phyloP scores from a whole-genome alignment of 768 basidiomycete species.

The Serendipita vermifera region DNA sequence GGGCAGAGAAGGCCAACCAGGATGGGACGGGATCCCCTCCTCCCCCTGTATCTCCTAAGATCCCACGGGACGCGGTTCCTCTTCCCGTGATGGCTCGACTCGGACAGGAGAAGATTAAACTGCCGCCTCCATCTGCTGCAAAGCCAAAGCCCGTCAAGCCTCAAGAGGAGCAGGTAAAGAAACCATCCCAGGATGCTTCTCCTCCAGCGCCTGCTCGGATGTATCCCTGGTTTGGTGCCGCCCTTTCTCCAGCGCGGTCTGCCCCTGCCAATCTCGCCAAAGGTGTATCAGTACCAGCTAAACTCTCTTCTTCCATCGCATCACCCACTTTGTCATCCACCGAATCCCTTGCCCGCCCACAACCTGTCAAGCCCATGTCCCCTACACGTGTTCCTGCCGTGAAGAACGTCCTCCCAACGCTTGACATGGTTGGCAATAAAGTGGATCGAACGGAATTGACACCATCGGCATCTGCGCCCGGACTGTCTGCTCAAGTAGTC shows the following conservation, averaged over 20 bases:
- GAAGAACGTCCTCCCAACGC: conserved; percentile 13
- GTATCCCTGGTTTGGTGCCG: background rate
- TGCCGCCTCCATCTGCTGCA: background rate
- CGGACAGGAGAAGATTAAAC: background rate
- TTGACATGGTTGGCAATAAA: conserved; percentile 15
- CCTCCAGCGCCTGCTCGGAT: conserved; percentile 6
- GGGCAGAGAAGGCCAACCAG: conserved; percentile 35
- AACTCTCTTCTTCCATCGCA: conserved; percentile 60
- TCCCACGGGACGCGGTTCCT: background rate
- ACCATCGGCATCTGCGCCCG: conserved; percentile 6
- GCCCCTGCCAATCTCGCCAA: conserved; percentile 34
- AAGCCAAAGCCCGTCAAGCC: conserved; percentile 13
- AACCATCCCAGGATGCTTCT: conserved; percentile 24
- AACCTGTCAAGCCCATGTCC: conserved; percentile 9
- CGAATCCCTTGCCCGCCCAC: conserved; percentile 54
- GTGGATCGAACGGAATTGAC: conserved; percentile 14
- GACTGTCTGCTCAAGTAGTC: conserved; percentile 30
- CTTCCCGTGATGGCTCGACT: background rate
- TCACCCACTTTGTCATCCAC: conserved; percentile 61
- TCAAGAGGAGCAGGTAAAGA: background rate
- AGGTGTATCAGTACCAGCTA: conserved; percentile 52
- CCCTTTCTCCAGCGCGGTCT: conserved; percentile 13
- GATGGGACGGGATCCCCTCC: background rate
- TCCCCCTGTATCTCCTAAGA: background rate
- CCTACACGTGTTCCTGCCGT: conserved; percentile 28